Conservation (phyloP, 768 basidiomycete species). For the Tylopilus subfusipes region DNA sequence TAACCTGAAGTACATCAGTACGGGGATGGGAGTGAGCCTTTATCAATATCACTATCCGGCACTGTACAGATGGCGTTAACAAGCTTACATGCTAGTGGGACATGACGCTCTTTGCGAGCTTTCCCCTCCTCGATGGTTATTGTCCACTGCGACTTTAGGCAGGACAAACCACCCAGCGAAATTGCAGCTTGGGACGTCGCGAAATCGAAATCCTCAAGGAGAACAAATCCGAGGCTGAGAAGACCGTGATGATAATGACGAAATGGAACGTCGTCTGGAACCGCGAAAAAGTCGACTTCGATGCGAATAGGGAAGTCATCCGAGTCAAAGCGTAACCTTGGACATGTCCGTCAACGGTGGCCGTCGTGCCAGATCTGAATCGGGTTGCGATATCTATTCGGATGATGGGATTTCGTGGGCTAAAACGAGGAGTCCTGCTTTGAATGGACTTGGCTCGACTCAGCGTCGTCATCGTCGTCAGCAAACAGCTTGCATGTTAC, state of each 20-base stretch:
- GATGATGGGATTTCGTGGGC: neutral
- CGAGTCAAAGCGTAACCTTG: constrained; percentile 2
- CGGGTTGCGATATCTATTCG: constrained; percentile 2
- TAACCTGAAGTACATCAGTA: constrained; percentile 2
- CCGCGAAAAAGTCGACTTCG: neutral
- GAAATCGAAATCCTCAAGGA: neutral
- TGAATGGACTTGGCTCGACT: neutral
- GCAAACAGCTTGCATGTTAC: too few relatives aligned
- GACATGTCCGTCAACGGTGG: constrained; percentile 10
- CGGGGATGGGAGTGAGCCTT: neutral
- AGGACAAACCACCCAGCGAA: neutral
- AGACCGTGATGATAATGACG: constrained; percentile 1
- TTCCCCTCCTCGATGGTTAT: neutral
- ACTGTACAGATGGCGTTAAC: neutral
- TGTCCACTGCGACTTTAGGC: neutral
- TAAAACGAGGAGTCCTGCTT: neutral
- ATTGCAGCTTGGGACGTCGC: neutral
- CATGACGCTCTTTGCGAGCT: neutral
- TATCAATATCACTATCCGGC: neutral
- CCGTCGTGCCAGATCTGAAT: constrained; percentile 8
- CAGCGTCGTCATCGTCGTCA: too few relatives aligned
- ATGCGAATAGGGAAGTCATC: neutral
- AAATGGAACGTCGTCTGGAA: neutral
- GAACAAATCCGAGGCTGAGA: constrained; percentile 2
- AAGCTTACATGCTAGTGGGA: neutral